Evolutionary conservation across 106 monocot species (phyloP), one percentile per base, ranked within the genome.

Genomic region (Apostasia shenzhenica): DNA sequence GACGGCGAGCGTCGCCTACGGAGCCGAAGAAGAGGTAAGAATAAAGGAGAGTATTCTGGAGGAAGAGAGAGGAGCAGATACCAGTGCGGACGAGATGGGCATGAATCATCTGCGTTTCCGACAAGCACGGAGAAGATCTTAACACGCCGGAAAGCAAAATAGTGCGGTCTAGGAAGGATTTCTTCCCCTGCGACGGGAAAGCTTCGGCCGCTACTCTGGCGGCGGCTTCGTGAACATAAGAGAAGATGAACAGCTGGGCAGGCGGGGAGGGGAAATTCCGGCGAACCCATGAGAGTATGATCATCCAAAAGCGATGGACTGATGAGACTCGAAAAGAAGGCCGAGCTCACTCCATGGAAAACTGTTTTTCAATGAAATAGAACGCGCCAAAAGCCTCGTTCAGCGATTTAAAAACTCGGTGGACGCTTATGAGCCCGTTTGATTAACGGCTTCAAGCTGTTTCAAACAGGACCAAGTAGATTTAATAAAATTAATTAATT

Each of bases 1-100:
- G 59, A 14, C 42, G 39, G 43, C 55, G 60, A 39, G 91, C 88
- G 12, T 95, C 86, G 12, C 71, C 48, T 13, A 74, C 41, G 26
- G 66, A 70, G 57, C 76, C 76, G 61, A 81, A 78, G 13, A 42
- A 51, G 77, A 86, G 54, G 82, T 95, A 95, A 5, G 72, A 43
- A 45, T 77, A 58, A 42, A 95, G 45, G 43, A 92, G 81, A 44
- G 84, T 81, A 76, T 91, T 95, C 66, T 79, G 85, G 45, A 95
- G 82, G 72, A 86, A 92, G 61, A 80, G 68, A 45, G 85, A 83
- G 52, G 88, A 78, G 12, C 48, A 45, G 48, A 84, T 67, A 66
- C 86, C 86, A 2, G 55, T 53, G 57, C 72, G 43, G 80, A 91
- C 48, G 59, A 86, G 65, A 52, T 66, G 72, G 10, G 86, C 84